Percentiles rank a stretch among this genome's conserved stretches.
These are phyloP conservation scores for Trichoderma sp. DNA, from an alignment of 2,329 filamentous ascomycete species.

Conservation along the genomic window DNA sequence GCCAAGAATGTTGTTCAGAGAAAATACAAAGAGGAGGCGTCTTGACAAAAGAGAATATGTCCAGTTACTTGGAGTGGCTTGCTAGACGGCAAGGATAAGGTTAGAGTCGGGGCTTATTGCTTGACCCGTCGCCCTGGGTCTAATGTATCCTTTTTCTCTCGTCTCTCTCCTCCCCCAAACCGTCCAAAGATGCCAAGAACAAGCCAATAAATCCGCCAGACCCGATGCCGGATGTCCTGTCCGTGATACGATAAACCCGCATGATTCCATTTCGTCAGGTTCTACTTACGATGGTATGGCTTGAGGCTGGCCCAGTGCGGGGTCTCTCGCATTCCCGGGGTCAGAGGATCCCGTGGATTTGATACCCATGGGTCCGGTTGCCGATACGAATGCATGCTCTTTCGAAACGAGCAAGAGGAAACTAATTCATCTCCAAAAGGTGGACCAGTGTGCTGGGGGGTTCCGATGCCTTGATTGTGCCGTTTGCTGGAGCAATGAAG, in stretches of 20 bases:
- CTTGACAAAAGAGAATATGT: not conserved
- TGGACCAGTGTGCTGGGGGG: not conserved
- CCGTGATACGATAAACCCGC: slow-evolving; percentile 2
- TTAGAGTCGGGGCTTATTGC: not conserved
- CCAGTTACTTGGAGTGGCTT: not conserved
- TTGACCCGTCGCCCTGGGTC: not conserved
- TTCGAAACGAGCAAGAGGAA: not conserved
- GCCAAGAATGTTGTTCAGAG: not conserved
- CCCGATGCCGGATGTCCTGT: slow-evolving; percentile 11
- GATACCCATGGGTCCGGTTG: not conserved
- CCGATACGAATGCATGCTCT: not conserved
- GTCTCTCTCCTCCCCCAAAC: not conserved
- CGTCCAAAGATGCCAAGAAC: not conserved
- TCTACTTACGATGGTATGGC: not conserved
- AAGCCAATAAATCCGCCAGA: not conserved
- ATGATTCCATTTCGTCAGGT: not conserved
- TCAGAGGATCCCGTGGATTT: not conserved
- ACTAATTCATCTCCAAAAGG: not conserved
- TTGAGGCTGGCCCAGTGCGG: slow-evolving; percentile 10
- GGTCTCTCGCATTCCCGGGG: not conserved
- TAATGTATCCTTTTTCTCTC: not conserved
- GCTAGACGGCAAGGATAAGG: not conserved
- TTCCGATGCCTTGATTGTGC: not conserved
- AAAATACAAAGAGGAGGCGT: not conserved
- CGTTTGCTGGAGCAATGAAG: not conserved